phyloP scores from a whole-genome alignment of 352 stramenopile species.

The Aphanomyces invadans region DNA sequence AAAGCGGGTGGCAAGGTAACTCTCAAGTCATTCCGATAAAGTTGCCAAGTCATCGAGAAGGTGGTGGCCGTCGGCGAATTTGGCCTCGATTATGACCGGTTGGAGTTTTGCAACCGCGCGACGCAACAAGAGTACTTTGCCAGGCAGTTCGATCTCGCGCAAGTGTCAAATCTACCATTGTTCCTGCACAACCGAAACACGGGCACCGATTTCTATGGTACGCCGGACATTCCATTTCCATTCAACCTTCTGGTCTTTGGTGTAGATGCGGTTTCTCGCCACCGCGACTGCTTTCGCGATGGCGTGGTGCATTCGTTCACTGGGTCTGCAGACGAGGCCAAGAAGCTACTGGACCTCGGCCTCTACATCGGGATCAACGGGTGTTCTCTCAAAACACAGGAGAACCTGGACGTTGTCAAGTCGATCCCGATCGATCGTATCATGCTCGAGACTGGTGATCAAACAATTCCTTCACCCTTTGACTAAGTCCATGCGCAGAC shows the following conservation, averaged over 20 bases:
- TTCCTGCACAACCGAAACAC: conserved; percentile 97
- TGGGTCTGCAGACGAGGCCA: conserved; percentile 86
- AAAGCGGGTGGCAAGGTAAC: conserved; percentile 37
- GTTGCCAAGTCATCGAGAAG: no score
- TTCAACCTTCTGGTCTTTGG: background rate
- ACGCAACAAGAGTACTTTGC: conserved; percentile 90
- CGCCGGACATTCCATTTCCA: background rate
- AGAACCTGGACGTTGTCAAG: conserved; percentile 90
- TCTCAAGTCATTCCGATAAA: conserved; percentile 19
- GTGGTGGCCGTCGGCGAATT: conserved; percentile 95
- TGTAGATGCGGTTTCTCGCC: conserved; percentile 58
- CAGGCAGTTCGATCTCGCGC: conserved; percentile 87
- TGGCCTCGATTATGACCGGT: conserved; percentile 94
- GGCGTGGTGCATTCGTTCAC: conserved; percentile 97
- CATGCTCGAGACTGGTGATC: conserved; percentile 94
- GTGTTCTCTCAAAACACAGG: conserved; percentile 92
- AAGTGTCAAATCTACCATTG: conserved; percentile 78
- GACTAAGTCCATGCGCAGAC: no score
- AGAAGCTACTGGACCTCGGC: conserved; percentile 86
- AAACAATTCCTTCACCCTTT: no score
- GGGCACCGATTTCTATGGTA: conserved; percentile 85
- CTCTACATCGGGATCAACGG: conserved; percentile 98
- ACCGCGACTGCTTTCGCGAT: conserved; percentile 57
- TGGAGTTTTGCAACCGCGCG: conserved; percentile 91
- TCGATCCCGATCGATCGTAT: conserved; percentile 87